phyloP scores from a whole-genome alignment of 2,329 filamentous ascomycete genomes.

The Ophiostoma perfectum region DNA sequence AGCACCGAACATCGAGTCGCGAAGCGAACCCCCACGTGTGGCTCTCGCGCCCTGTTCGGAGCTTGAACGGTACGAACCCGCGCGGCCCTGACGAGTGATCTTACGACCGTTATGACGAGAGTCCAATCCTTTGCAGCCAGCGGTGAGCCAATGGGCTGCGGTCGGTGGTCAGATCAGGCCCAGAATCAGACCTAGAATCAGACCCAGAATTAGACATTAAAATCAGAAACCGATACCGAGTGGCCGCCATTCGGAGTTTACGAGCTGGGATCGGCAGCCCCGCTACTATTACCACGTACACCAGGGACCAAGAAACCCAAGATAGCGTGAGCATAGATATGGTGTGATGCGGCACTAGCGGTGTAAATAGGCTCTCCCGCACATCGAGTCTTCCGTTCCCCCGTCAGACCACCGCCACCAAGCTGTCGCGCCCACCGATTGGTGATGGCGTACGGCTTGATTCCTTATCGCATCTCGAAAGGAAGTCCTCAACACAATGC shows the following conservation, averaged over 20 bases:
- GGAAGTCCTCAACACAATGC: not conserved
- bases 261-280: not conserved
- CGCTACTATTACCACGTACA: constrained; percentile 1
- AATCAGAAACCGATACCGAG: not conserved
- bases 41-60: constrained; percentile 23
- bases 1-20: constrained; percentile 17
- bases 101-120: not conserved
- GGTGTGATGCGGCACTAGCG: constrained; percentile 11
- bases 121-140: too few species aligned
- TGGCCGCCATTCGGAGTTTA: not conserved
- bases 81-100: not conserved
- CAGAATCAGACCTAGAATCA: too few species aligned
- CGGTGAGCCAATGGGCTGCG: too few species aligned
- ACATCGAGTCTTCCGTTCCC: constrained; percentile 6
- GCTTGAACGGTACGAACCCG: constrained; percentile 25
- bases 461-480: constrained; percentile 1
- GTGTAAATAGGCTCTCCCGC: not conserved
- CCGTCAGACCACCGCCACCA: constrained; percentile 6
- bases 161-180: too few species aligned
- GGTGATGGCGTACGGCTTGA: not conserved
- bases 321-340: not conserved
- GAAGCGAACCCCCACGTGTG: constrained; percentile 24
- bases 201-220: not conserved
- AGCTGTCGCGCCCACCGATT: not conserved
- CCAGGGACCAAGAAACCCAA: not conserved